Base-by-base conservation (phyloP, 1,284 basidiomycete species). In the Calocybe gambosa region DNA sequence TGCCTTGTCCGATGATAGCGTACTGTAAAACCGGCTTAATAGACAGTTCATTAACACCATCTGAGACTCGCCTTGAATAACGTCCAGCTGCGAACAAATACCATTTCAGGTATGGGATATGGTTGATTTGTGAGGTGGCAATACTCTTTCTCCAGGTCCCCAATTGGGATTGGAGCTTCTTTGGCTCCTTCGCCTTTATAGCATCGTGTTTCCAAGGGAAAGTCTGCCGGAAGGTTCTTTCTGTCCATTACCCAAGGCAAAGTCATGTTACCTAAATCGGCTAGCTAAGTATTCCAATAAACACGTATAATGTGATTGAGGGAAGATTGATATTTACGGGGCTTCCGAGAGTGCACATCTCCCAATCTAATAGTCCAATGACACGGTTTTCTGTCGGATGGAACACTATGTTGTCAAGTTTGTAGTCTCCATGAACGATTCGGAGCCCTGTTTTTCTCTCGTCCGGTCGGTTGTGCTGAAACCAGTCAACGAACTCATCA, bases 351-450 rank as follows among this genome's bases (percentile, higher is more conserved):
- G 95, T 98, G 58, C 90, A 94, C 31, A 98, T 69, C 62, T 98
- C 94, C 94, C 94, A 98, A 63, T 98, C 94, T 40, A 98, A 69
- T 36, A 98, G 92, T 1, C 91, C 94, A 57, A 98, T 93, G 1
- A 98, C 93, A 38, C 80, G 73, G 49, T 93, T 90, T 66, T 96
- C 85, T 1, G 85, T 93, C 0, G 89, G 88, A 60, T 97, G 93
- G 67, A 93, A 98, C 51, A 98, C 80, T 55, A 98, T 64, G 62
- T 98, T 99, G 65, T 99, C 94, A 18, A 96, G 75, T 67, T 99
- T 99, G 64, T 92, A 98, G 65, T 98, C 94, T 18, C 95, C 94
- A 61, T 98, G 94, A 3, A 96, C 90, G 52, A 95, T 82, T 29
- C 88, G 78, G 43, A 81, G 70, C 1, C 85, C 85, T 12, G 73